phyloP scores from a whole-genome alignment of 2,329 filamentous ascomycete genomes.

The Fusarium napiforme region DNA sequence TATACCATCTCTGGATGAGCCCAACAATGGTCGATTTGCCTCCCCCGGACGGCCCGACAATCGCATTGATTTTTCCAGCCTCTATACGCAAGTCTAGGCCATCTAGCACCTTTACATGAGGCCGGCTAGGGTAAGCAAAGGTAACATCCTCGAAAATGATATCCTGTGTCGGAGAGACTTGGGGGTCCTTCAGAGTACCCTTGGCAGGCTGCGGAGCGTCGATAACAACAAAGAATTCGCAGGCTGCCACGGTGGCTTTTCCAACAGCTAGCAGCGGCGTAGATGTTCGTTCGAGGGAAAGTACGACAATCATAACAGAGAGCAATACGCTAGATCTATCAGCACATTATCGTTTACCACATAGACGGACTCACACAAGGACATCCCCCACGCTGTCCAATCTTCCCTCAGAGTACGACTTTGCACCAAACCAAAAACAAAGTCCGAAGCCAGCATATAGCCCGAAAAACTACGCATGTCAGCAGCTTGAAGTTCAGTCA shows the following conservation, averaged over 20 bases:
- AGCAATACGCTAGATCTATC: constrained; percentile 57
- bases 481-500: neutral
- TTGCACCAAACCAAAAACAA: constrained; percentile 72
- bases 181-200: constrained; percentile 51
- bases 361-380: constrained; percentile 58
- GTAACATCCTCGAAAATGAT: constrained; percentile 68
- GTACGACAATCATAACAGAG: constrained; percentile 68
- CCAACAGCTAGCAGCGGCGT: constrained; percentile 68
- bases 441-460: constrained; percentile 65
- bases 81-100: constrained; percentile 67
- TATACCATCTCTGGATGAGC: constrained; percentile 78
- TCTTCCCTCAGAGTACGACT: constrained; percentile 58
- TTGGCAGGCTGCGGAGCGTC: constrained; percentile 56
- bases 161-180: constrained; percentile 53
- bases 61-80: constrained; percentile 75
- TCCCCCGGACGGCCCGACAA: constrained; percentile 77
- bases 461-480: constrained; percentile 59
- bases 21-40: constrained; percentile 81
- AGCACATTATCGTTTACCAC: neutral
- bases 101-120: constrained; percentile 72
- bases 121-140: constrained; percentile 78
- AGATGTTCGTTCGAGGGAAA: constrained; percentile 67
- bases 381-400: constrained; percentile 64
- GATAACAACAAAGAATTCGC: constrained; percentile 67
- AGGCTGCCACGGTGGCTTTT: constrained; percentile 67